These are phyloP conservation scores for Lophiotrema nucula DNA, from an alignment of 495 filamentous ascomycete genomes.

Conservation along the genomic window DNA sequence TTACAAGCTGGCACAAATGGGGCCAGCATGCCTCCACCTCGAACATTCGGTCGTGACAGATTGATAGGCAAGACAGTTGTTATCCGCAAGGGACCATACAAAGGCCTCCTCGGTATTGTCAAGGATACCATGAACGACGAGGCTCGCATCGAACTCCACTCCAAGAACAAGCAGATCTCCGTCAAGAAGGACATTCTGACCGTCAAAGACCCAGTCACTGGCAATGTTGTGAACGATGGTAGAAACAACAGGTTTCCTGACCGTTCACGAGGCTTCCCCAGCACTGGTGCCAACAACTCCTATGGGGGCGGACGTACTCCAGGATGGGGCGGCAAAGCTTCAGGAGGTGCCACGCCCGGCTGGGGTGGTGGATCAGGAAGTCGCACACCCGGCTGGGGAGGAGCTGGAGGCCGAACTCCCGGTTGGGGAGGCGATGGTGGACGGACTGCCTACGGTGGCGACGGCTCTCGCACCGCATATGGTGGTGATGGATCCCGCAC, in stretches of 20 bases:
- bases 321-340: conserved; percentile 17
- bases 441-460: conserved; percentile 67
- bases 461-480: conserved; percentile 37
- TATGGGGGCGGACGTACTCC: conserved; percentile 68
- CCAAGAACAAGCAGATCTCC: conserved; percentile 81
- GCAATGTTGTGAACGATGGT: conserved; percentile 66
- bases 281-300: conserved; percentile 41
- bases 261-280: conserved; percentile 48
- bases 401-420: conserved; percentile 48
- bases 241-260: conserved; percentile 54
- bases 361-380: conserved; percentile 52
- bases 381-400: conserved; percentile 66
- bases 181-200: conserved; percentile 73
- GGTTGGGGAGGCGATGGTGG: conserved; percentile 59
- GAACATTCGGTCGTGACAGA: conserved; percentile 74
- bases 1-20: conserved; percentile 56
- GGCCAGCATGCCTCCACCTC: conserved; percentile 73
- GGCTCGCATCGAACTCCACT: conserved; percentile 88
- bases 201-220: conserved; percentile 78
- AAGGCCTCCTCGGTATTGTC: conserved; percentile 91
- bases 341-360: conserved; percentile 28
- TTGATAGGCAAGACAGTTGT: conserved; percentile 87
- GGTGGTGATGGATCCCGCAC: conserved; percentile 34
- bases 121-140: conserved; percentile 83
- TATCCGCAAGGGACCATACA: conserved; percentile 78